Conservation (phyloP, 2,329 filamentous ascomycete genomes). For the Talaromyces sp. region DNA sequence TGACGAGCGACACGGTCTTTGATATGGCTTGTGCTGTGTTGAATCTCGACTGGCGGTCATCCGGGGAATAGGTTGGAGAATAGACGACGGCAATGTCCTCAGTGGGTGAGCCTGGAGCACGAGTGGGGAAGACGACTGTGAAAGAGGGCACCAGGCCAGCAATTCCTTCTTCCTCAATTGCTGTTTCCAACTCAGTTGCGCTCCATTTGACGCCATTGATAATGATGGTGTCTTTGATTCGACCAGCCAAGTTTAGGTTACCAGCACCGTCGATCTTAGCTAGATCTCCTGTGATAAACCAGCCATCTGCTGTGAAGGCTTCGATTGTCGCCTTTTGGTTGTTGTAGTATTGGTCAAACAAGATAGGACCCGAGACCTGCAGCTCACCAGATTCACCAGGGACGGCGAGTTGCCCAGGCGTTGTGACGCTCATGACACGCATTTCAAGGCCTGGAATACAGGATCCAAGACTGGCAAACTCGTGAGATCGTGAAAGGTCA, state of each 20-base stretch:
- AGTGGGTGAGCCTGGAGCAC: conserved; percentile 29
- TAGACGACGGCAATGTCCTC: conserved; percentile 47
- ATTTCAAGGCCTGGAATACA: conserved; percentile 27
- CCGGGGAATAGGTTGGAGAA: no score
- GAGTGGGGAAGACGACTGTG: conserved; percentile 46
- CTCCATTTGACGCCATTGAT: conserved; percentile 53
- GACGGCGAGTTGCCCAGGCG: neutral
- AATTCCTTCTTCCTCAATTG: conserved; percentile 39
- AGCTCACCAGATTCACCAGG: conserved; percentile 21
- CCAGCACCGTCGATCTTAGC: conserved; percentile 15
- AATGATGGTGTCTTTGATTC: conserved; percentile 35
- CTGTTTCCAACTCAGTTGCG: conserved; percentile 42
- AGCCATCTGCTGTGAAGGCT: conserved; percentile 34
- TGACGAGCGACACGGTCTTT: no score
- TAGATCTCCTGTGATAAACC: conserved; percentile 34
- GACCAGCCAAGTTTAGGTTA: conserved; percentile 14
- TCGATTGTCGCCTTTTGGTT: conserved; percentile 28
- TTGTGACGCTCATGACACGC: conserved; percentile 16
- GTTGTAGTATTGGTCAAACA: conserved; percentile 37
- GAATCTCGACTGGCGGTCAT: no score
- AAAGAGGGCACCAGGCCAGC: conserved; percentile 29
- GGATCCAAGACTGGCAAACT: conserved; percentile 42
- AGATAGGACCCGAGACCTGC: conserved; percentile 25
- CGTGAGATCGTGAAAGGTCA: conserved; percentile 32
- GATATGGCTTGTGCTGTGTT: no score